Evolutionary conservation across 2,329 filamentous ascomycete species (phyloP), one percentile per base, ranked within the genome.

Genomic region (Albifimbria verrucaria): DNA sequence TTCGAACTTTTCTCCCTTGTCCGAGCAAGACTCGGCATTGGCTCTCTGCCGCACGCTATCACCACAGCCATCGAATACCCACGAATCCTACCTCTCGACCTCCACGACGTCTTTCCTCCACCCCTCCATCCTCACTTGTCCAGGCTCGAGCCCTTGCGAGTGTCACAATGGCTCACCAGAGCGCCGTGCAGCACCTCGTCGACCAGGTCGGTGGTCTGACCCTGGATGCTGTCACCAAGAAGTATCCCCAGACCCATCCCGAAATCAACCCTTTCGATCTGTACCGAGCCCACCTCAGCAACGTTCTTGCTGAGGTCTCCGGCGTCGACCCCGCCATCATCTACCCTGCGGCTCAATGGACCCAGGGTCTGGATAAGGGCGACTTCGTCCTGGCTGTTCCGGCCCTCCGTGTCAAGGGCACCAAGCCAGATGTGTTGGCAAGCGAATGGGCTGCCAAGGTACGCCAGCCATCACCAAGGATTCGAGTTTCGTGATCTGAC

Each of bases 351-450:
- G 75, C 96, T 42, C 82, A 88, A 74, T 93, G 89, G 89, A 93
- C 90, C 5, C 78, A 83, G 57, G 83, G 86, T 36, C 77, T 92
- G 21, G 90, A 94, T 59, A 91, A 92, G 76, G 91, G 91, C 47
- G 91, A 96, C 71, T 74, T 95, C 61, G 82, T 89, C 50, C 73
- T 96, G 46, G 86, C 90, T 9, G 84, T 90, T 9, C 89, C 91
- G 17, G 88, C 90, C n/a, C 79, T 96, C 57, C 81, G 90, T 56
- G 72, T 93, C 64, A 93, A 88, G 73, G 85, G 85, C 58, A 78
- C 78, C 68, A 88, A 88, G 67, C 84, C 85, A 11, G 74, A 77
- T 55, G 82, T 81, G 59, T 73, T 88, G 50, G 85, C 81, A 12
- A 69, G 74, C 57, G 80, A 89, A 65, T 87, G 84, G 82, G 74